phyloP scores from a whole-genome alignment of 164 flowering plant genomes.

The Litsea cubeba region DNA sequence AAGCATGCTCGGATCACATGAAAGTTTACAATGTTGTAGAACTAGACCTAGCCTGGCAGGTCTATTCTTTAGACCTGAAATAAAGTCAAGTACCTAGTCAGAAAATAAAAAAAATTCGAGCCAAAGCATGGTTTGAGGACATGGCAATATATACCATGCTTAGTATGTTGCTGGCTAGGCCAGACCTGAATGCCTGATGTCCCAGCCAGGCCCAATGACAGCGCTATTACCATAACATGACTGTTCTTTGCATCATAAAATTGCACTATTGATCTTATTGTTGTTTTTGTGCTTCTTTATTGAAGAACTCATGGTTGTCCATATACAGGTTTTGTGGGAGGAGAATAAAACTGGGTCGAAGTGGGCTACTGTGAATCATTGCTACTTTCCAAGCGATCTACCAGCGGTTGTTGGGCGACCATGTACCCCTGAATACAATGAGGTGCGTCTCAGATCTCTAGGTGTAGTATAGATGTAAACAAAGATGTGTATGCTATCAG shows the following conservation, averaged over 20 bases:
- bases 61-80: background rate
- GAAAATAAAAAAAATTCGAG: no score
- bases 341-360: slow-evolving; percentile 51
- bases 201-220: background rate
- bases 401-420: slow-evolving; percentile 68
- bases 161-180: background rate
- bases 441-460: slow-evolving; percentile 34
- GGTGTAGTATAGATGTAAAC: background rate
- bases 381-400: slow-evolving; percentile 67
- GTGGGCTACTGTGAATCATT: slow-evolving; percentile 52
- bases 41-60: background rate
- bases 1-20: background rate
- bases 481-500: background rate
- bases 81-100: no score
- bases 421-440: slow-evolving; percentile 52
- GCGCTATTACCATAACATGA: background rate
- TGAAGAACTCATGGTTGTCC: slow-evolving; percentile 4
- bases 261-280: no score
- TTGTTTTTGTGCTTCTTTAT: background rate
- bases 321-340: slow-evolving; percentile 78
- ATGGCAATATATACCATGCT: background rate
- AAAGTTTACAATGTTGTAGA: background rate
- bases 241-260: background rate
- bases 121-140: background rate
- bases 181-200: background rate